Conservation (phyloP, 208 protist genomes). For the Naegleria fowleri region DNA sequence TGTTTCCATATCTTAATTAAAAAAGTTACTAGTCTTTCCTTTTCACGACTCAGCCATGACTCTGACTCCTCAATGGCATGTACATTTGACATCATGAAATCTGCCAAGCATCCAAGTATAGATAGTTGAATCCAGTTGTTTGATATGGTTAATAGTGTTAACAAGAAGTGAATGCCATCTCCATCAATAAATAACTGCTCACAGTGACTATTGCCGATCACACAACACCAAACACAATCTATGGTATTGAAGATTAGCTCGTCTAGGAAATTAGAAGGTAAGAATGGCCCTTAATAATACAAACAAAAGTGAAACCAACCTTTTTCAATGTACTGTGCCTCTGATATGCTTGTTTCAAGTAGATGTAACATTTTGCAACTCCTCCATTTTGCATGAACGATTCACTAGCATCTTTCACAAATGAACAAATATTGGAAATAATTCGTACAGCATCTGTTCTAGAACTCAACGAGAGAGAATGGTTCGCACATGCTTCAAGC, state of each 20-base stretch:
- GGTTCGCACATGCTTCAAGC: neutral
- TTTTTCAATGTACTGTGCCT: neutral
- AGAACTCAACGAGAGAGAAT: neutral
- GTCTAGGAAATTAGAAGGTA: neutral
- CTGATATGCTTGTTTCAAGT: neutral
- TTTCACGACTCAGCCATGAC: neutral
- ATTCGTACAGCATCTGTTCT: constrained; percentile 4
- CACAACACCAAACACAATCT: neutral
- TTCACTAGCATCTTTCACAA: neutral
- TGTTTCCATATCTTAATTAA: neutral
- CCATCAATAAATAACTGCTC: neutral
- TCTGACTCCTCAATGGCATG: neutral
- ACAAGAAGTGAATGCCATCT: neutral
- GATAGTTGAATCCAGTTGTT: neutral
- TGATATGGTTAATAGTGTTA: neutral
- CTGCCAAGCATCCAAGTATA: neutral
- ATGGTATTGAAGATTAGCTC: neutral
- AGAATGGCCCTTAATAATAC: neutral
- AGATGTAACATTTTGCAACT: neutral
- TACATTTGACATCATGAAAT: neutral
- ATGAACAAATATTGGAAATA: neutral
- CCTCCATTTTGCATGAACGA: neutral
- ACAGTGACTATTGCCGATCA: neutral
- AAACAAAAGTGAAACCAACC: neutral
- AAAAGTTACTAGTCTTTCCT: neutral